Evolutionary conservation across 768 basidiomycete genomes (phyloP).

Genomic region (Auricularia heimuer): DNA sequence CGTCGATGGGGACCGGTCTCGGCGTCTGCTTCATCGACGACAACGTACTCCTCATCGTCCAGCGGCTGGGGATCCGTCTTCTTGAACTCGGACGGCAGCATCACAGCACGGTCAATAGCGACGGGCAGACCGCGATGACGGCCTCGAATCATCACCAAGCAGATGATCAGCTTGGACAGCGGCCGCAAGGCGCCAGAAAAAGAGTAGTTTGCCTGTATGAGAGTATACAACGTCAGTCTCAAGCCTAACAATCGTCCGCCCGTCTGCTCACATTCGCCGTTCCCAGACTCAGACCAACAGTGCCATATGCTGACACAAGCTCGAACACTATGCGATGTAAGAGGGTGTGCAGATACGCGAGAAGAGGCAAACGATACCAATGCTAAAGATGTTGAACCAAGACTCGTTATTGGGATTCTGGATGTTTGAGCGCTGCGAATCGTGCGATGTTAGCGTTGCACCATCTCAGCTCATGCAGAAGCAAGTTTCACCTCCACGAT

Average conservation of each 20-base stretch:
- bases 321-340: constrained; percentile 51
- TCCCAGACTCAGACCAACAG: constrained; percentile 84
- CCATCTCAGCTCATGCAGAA: not conserved
- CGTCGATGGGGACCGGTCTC: not conserved
- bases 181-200: constrained; percentile 69
- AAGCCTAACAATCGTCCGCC: constrained; percentile 3
- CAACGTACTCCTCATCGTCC: not conserved
- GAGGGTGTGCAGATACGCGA: constrained; percentile 8
- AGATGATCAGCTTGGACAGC: constrained; percentile 80
- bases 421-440: constrained; percentile 45
- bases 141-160: constrained; percentile 87
- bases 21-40: not conserved
- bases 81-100: constrained; percentile 58
- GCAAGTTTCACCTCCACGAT: constrained; percentile 69
- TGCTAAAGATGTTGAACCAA: constrained; percentile 81
- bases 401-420: constrained; percentile 38
- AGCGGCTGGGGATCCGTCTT: not conserved
- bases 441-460: not conserved
- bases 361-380: constrained; percentile 39
- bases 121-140: constrained; percentile 83
- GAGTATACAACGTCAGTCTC: constrained; percentile 5
- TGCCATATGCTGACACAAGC: constrained; percentile 78
- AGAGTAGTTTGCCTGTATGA: constrained; percentile 64
- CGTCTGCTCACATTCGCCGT: constrained; percentile 53
- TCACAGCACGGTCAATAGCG: constrained; percentile 79